phyloP scores from a whole-genome alignment of 179 eudicot genomes.

The Beta lomatogona region DNA sequence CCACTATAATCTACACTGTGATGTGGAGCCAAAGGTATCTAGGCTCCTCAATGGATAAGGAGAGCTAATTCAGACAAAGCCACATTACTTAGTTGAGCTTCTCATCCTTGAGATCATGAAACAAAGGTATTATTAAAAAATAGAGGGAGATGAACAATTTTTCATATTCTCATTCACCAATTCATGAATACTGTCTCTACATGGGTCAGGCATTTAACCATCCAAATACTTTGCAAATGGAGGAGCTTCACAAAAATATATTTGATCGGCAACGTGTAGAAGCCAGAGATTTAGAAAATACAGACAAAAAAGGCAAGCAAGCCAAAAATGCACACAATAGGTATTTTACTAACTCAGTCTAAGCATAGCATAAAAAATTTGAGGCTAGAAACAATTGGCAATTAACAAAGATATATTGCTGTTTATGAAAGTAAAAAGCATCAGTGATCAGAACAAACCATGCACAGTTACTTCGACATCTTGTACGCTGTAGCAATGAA shows the following conservation, averaged over 20 bases:
- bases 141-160: neutral
- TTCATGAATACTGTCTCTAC: neutral
- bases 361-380: too few relatives aligned
- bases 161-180: neutral
- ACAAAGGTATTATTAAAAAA: too few relatives aligned
- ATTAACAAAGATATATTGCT: neutral
- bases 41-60: neutral
- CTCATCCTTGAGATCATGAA: neutral
- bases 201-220: neutral
- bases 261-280: neutral
- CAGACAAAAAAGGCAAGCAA: neutral
- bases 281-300: neutral
- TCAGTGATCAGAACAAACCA: conserved; percentile 45
- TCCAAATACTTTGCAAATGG: neutral
- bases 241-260: neutral
- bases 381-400: too few relatives aligned
- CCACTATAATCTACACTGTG: neutral
- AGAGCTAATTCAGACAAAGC: neutral
- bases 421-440: conserved; percentile 3
- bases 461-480: conserved; percentile 70
- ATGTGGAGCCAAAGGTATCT: neutral
- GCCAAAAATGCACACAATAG: neutral
- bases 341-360: neutral
- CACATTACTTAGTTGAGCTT: neutral
- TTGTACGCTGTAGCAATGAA: conserved; percentile 76